phyloP scores from a whole-genome alignment of 345 rosid genomes.

The Eucalyptus erythrocorys region DNA sequence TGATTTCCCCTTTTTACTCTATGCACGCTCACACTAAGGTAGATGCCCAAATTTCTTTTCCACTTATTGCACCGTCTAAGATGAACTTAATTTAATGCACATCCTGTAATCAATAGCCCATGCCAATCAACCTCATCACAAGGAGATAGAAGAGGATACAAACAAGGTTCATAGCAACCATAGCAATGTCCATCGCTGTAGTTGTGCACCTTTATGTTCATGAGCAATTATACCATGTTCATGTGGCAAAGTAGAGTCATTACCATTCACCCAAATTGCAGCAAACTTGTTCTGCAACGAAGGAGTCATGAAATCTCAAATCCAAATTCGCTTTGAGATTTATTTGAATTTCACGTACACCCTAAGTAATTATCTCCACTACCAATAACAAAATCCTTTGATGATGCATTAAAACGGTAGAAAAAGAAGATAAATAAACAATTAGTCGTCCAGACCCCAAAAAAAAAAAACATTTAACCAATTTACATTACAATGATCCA shows the following conservation, averaged over 20 bases:
- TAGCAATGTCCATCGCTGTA: accelerated
- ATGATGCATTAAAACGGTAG: neutral
- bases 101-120: neutral
- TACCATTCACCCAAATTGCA: neutral
- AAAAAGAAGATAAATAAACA: neutral
- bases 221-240: neutral
- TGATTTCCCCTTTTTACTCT: neutral
- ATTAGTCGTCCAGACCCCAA: accelerated
- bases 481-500: neutral
- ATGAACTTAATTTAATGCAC: neutral
- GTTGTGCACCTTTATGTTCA: neutral
- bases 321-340: neutral
- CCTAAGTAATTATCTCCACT: neutral
- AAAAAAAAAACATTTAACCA: neutral
- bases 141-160: neutral
- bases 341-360: neutral
- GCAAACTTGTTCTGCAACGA: accelerated
- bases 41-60: neutral
- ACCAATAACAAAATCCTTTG: neutral
- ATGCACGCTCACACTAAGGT: accelerated
- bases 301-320: neutral
- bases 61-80: neutral
- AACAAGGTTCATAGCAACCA: neutral
- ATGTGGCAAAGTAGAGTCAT: neutral
- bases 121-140: neutral